Evolutionary conservation across 768 basidiomycete genomes (phyloP), one percentile per base, ranked within the genome.

Genomic region (Boletus rex-veris): DNA sequence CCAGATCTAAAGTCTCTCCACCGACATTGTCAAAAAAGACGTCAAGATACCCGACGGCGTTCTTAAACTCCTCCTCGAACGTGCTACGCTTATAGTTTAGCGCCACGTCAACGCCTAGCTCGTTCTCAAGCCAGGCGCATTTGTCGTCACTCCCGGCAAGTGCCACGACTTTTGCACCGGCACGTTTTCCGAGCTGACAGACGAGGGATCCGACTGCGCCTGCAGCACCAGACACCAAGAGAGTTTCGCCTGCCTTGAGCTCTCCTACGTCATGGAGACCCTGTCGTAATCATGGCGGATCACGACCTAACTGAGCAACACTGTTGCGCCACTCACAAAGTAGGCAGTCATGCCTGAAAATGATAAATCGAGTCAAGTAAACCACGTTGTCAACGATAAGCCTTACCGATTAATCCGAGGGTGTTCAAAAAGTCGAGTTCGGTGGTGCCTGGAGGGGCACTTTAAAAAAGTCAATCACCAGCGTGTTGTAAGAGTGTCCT

Each of bases 161-260:
- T 11, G 84, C 96, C 55, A 91, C 84, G 43, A 98, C 94, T 51
- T 80, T 86, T 45, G 89, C 90, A 52, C 88, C 92, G 11, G 77
- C 73, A 28, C 81, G 76, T 69, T 91, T 92, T 43, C 88, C 92
- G 18, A 94, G 77, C 60, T 94, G 92, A 70, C 92, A 93, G 12
- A 77, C 89, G 52, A 91, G 69, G 10, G 84, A 80, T n/a, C 93
- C 92, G 10, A 91, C 90, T 1, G 93, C 85, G 10, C 94, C 95
- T 9, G 96, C 95, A 3, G 95, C 95, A 18, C 92, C 95, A 1
- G 91, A 91, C 11, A 87, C 87, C 21, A 98, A 79, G 45, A 96
- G 80, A 0, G 81, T 90, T 55, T 98, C 93, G 12, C 93, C 92
- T 0, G 84, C 69, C 67, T 95, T 89, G 63, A 95, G 70, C 55